Evolutionary conservation across 306 rosid species (phyloP), one percentile per base, ranked within the genome.

Genomic region (Purshia tridentata): DNA sequence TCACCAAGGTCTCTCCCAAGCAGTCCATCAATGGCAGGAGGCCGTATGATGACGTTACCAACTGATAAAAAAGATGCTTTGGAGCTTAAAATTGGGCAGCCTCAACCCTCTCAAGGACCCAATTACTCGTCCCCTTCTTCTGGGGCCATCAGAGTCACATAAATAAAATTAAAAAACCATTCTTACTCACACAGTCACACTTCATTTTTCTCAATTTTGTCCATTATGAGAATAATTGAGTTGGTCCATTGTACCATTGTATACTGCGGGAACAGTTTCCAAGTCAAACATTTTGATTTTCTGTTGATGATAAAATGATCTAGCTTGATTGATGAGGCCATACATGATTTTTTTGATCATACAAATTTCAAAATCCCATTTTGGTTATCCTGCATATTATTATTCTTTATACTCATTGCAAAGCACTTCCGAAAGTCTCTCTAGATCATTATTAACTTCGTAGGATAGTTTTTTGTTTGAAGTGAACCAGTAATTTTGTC

Each of bases 51-150:
- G 12, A 46, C 39, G 37, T 54, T 54, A 3, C 59, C 84, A 4
- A 52, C 67, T 14, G 75, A 47, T 16, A 14, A 65, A 57, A 56
- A 51, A 15, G 84, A 85, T 77, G 79, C 65, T 19, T 68, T 79
- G 10, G 84, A 85, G 56, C 86, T 85, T 74, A 76, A 73, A 47
- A 85, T 85, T 70, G 84, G 81, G 57, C 78, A 54, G 46, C 80
- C 86, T 42, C 82, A 75, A 58, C 35, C 79, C 15, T 62, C 80
- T 55, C 85, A 70, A 47, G 39, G 73, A 8, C 53, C 76, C 6
- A 70, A 74, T 13, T 14, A 72, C 35, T 44, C 85, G 4, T 64
- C 81, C 53, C 60, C 77, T 8, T 45, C 84, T 35, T 54, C 77
- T 71, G 80, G 81, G 16, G 84, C 88, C 53, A 85, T 85, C 61